Conservation (phyloP, 2,329 filamentous ascomycete genomes). For the Aureobasidium mangrovei region DNA sequence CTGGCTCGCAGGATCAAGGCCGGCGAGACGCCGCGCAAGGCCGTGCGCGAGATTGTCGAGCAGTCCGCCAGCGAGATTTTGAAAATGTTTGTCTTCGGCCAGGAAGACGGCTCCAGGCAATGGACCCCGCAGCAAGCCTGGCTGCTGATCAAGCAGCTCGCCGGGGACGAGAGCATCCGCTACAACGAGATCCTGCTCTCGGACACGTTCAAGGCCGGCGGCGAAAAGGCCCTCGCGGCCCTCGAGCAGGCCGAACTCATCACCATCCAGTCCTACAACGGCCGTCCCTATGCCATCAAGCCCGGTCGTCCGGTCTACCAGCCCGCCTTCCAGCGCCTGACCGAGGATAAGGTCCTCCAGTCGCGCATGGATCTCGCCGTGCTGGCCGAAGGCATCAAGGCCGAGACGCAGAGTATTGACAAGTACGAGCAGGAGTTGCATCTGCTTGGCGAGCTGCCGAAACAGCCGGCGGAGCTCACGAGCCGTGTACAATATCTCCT, state of each 20-base stretch:
- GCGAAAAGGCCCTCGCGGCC: slow-evolving; percentile 67
- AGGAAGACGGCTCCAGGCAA: slow-evolving; percentile 48
- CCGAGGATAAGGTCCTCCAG: slow-evolving; percentile 61
- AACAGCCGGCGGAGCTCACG: slow-evolving; percentile 58
- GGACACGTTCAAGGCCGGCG: slow-evolving; percentile 62
- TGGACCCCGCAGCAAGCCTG: slow-evolving; percentile 87
- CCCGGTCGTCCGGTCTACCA: slow-evolving; percentile 81
- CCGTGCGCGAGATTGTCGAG: slow-evolving; percentile 79
- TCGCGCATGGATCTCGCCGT: slow-evolving; percentile 62
- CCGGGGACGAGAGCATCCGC: slow-evolving; percentile 56
- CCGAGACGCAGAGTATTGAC: slow-evolving; percentile 65
- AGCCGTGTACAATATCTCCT: slow-evolving; percentile 64
- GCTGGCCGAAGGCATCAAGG: slow-evolving; percentile 58
- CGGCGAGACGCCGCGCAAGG: slow-evolving; percentile 72
- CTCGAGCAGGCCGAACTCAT: slow-evolving; percentile 84
- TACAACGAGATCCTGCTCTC: slow-evolving; percentile 82
- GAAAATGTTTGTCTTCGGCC: slow-evolving; percentile 74
- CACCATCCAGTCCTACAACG: slow-evolving; percentile 60
- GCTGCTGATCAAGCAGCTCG: slow-evolving; percentile 73
- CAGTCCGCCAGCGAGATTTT: slow-evolving; percentile 84
- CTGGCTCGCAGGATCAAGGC: slow-evolving; percentile 81
- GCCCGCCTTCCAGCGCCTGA: slow-evolving; percentile 67
- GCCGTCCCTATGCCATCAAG: slow-evolving; percentile 67
- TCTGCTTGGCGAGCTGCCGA: slow-evolving; percentile 60
- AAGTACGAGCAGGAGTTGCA: slow-evolving; percentile 72